Evolutionary conservation across 345 rosid species (phyloP), one percentile per base, ranked within the genome.

Genomic region (Adansonia digitata): DNA sequence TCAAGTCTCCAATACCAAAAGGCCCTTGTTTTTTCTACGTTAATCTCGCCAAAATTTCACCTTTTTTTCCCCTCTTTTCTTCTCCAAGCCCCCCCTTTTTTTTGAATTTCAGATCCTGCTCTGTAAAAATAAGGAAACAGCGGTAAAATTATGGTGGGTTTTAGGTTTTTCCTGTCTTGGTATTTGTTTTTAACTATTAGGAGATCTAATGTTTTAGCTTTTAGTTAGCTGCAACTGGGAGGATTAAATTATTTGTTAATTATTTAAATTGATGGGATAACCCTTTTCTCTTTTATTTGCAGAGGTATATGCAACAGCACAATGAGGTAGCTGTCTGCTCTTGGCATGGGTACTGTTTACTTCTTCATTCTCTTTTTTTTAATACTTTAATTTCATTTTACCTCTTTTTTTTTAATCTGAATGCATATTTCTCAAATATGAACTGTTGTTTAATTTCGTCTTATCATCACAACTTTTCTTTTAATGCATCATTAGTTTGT

Each of bases 241-340:
- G n/a, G 26, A 22, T n/a, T 37, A 40, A n/a, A 13, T 40, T 39
- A 14, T 40, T 39, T 65, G 17, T 65, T 65, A 6, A 15, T 15
- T 14, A 22, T 20, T 37, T 64, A 4, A 6, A 45, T 24, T 14
- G n/a, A 43, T 43, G 8, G 14, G 26, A 39, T 64, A 39, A 66
- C 26, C 14, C 2, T 46, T 43, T 45, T 46, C 5, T 45, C 5
- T 70, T 69, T 27, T 65, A 63, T 45, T 84, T 67, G 78, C 94
- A 93, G 97, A 90, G 97, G 81, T 91, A 88, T 73, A 91, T 93
- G 98, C 98, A 93, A 84, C 98, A 93, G 75, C 81, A 87, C 89
- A 75, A 77, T 40, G 97, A 91, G 78, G 97, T 93, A 93, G 81
- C 88, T 93, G 14, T 93, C 98, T 57, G 97, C 98, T 7, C 94